Percentiles rank a stretch among this genome's conserved stretches.
Evolutionary conservation across 441 rosid species (phyloP).

Genomic region (Melastoma candidum): DNA sequence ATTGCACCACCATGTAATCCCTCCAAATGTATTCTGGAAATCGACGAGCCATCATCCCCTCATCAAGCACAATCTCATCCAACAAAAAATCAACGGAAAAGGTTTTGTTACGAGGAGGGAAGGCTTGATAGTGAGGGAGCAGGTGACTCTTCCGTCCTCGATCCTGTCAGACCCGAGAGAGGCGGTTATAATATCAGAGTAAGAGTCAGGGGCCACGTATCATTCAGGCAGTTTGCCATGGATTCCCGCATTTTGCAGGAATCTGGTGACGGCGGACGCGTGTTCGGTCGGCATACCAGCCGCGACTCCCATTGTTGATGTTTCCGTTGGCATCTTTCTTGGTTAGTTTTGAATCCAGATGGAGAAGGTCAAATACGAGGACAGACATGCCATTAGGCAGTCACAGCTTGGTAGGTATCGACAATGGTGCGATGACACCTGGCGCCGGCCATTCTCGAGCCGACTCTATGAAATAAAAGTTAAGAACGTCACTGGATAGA

Average conservation of each 20-base stretch:
- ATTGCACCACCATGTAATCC: constrained; percentile 71
- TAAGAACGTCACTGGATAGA: no score
- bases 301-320: constrained; percentile 8
- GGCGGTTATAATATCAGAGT: constrained; percentile 36
- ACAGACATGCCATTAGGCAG: neutral
- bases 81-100: neutral
- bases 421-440: neutral
- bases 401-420: constrained; percentile 1
- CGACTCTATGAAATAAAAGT: no score
- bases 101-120: constrained; percentile 29
- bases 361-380: neutral
- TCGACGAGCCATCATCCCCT: neutral
- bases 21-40: constrained; percentile 42
- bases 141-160: constrained; percentile 52
- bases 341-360: no score
- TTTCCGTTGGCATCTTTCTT: constrained; percentile 4
- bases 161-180: constrained; percentile 31
- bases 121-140: constrained; percentile 49
- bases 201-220: constrained; percentile 28
- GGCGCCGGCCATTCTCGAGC: neutral
- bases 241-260: constrained; percentile 24
- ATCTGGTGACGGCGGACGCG: constrained; percentile 9
- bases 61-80: neutral
- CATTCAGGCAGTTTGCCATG: constrained; percentile 22
- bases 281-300: constrained; percentile 18